phyloP scores from a whole-genome alignment of 192 early-diverging fungal genomes.

The Diversispora epigaea region DNA sequence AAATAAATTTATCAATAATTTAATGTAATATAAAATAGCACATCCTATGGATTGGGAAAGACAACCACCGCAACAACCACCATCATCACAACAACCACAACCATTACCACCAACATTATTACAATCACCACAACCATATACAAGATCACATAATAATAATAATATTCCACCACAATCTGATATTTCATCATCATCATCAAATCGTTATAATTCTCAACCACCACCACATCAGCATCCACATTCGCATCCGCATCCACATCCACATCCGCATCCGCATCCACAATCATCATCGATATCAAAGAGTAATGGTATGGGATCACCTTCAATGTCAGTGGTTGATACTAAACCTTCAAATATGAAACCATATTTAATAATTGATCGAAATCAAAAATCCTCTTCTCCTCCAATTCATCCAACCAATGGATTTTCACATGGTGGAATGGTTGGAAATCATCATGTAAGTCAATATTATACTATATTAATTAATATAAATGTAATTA shows the following conservation, averaged over 20 bases:
- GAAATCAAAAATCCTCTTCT: background rate
- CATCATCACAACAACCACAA: background rate
- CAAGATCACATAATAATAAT: no score
- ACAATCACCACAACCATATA: no score
- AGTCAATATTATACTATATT: background rate
- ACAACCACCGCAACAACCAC: background rate
- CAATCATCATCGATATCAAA: background rate
- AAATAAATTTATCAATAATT: no score
- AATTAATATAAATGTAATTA: background rate
- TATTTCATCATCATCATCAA: background rate
- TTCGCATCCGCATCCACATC: no score
- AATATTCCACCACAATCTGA: background rate
- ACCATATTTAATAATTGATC: background rate
- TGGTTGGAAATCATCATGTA: constrained; percentile 3
- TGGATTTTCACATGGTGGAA: background rate
- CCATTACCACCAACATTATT: no score
- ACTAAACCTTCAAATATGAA: constrained; percentile 1
- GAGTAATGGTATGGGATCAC: background rate
- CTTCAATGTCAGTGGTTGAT: background rate
- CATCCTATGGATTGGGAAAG: constrained; percentile 15
- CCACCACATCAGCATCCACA: no score
- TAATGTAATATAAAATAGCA: no score
- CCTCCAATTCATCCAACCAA: background rate
- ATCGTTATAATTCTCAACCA: background rate
- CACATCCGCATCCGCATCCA: no score